Base-by-base conservation (phyloP, 2,329 filamentous ascomycete genomes). In the Penicillium aurantiogriseum region DNA sequence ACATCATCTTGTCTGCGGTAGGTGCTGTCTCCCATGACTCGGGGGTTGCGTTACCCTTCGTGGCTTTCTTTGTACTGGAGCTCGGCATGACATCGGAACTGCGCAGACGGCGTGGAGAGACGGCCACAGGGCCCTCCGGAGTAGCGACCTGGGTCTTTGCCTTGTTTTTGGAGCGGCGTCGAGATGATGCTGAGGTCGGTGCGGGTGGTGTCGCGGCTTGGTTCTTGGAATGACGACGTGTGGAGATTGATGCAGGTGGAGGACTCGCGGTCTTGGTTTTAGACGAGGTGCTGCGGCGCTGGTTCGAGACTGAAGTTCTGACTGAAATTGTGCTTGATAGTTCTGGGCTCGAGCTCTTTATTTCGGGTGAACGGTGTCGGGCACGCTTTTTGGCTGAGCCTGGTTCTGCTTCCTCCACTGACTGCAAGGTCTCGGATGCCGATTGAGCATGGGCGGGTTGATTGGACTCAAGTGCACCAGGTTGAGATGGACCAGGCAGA, bases 1-100 rank as follows among this genome's bases (percentile, higher is more conserved):
- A 55, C 53, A 51, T 29, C 23, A 42, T 50, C 39, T 55, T 55
- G 38, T 55, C 53, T 25, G 46, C 46, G 4, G 5, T 17, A 4
- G 17, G 9, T n/a, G 53, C 53, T 9, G 21, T 8, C 11, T 36
- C 46, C 53, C 53, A 55, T 29, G 53, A 55, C 1, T 19, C 5
- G 11, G 53, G 53, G 0, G 29, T 15, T 19, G 23, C 10, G 9
- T 23, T 43, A 9, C 47, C 52, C 50, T 25, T 27, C 7, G 21
- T 13, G 5, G 23, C 10, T 17, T 51, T 51, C 15, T 17, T 42
- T 7, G 33, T 6, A 25, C 25, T 31, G 19, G 39, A 21, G 15
- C 9, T n/a, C 19, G 38, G 38, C 8, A 15, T 43, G 27, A 36
- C 21, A 7, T 15, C 21, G 1, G 27, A 19, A 31, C 40, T 52